These are phyloP conservation scores for Clathrus columnatus DNA, from an alignment of 768 basidiomycete genomes.

Conservation along the genomic window DNA sequence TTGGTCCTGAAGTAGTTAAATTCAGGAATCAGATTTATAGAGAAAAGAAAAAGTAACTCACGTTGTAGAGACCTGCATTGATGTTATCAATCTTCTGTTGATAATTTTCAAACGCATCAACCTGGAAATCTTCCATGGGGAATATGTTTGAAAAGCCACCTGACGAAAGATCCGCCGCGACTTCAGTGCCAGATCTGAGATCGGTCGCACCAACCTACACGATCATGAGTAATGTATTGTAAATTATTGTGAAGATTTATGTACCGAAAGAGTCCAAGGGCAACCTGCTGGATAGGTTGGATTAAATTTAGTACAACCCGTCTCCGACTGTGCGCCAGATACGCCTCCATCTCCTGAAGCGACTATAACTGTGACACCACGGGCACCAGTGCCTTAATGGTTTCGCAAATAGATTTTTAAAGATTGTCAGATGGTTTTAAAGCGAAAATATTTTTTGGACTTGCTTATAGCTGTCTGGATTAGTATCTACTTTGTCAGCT, in stretches of 20 bases:
- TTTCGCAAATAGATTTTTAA: conserved; percentile 30
- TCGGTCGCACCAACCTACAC: conserved; percentile 26
- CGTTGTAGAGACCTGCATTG: conserved; percentile 19
- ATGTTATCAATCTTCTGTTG: conserved; percentile 19
- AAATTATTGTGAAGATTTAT: too few species aligned
- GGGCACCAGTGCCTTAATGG: conserved; percentile 28
- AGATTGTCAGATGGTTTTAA: too few species aligned
- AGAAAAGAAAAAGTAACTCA: not conserved
- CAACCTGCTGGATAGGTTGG: conserved; percentile 29
- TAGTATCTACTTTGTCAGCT: too few species aligned
- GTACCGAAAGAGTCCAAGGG: conserved; percentile 19
- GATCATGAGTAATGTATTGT: not conserved
- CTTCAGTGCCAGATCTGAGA: conserved; percentile 21
- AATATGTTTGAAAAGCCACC: conserved; percentile 31
- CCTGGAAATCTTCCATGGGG: conserved; percentile 21
- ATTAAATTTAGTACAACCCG: conserved; percentile 23
- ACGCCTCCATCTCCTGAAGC: conserved; percentile 32
- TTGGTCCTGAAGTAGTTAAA: not conserved
- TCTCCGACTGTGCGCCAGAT: conserved; percentile 21
- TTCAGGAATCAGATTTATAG: not conserved
- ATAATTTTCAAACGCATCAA: conserved; percentile 21
- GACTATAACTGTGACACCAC: conserved; percentile 28
- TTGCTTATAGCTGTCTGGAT: too few species aligned
- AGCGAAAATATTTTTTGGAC: too few species aligned
- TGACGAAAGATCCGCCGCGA: conserved; percentile 24